phyloP scores from a whole-genome alignment of 1,284 basidiomycete genomes.

The Violaceomyces palustris region DNA sequence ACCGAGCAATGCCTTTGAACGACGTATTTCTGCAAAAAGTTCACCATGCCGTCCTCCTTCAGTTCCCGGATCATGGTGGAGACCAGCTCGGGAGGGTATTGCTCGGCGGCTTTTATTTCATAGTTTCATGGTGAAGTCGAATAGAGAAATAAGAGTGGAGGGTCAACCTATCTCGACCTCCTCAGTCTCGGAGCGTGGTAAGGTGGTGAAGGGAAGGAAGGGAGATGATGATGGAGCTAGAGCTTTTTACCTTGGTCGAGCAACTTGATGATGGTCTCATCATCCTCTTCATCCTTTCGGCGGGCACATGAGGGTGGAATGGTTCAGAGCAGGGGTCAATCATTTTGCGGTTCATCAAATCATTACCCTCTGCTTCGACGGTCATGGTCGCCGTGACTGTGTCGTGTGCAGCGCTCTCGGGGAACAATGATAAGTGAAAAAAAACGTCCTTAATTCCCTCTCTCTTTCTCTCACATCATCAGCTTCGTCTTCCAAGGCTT shows the following conservation, averaged over 20 bases:
- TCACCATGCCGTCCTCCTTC: conserved; percentile 35
- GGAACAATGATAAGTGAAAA: too few relatives aligned
- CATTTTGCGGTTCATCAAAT: too few relatives aligned
- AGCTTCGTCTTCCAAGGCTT: conserved; percentile 42
- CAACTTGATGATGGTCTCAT: too few relatives aligned
- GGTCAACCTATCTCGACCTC: background rate
- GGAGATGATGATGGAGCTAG: too few relatives aligned
- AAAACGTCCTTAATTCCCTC: background rate
- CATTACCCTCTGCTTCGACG: too few relatives aligned
- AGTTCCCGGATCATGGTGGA: conserved; percentile 27
- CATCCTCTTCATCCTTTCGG: too few relatives aligned
- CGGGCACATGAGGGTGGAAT: too few relatives aligned
- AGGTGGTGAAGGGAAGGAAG: too few relatives aligned
- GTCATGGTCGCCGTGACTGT: too few relatives aligned
- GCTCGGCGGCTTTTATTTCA: conserved; percentile 2
- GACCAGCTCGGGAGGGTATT: conserved; percentile 24
- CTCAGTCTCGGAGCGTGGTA: background rate
- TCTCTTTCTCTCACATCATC: conserved; percentile 17
- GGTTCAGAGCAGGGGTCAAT: too few relatives aligned
- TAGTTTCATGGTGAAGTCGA: background rate
- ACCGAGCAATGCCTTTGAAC: conserved; percentile 10
- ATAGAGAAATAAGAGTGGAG: background rate
- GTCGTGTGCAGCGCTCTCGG: too few relatives aligned
- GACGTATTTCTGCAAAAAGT: conserved; percentile 33
- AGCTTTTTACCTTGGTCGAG: too few relatives aligned